These are phyloP conservation scores for Hordeum marinum DNA, from an alignment of 176 grass and related monocot species.

Conservation along the genomic window DNA sequence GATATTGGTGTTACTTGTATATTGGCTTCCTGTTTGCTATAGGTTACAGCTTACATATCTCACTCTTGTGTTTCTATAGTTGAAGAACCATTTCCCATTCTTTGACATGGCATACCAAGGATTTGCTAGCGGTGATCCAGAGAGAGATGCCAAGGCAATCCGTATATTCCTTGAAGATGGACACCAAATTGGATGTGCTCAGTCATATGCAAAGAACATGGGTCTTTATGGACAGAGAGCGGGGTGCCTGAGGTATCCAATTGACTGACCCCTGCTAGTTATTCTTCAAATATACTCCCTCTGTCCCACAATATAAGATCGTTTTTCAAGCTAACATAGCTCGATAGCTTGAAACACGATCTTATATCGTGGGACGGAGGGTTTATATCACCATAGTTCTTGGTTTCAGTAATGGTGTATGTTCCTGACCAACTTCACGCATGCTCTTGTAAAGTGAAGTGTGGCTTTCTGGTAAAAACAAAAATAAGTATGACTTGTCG, in stretches of 20 bases:
- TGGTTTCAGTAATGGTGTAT: neutral
- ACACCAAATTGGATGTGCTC: constrained; percentile 89
- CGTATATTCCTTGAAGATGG: constrained; percentile 97
- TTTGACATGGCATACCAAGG: constrained; percentile 99
- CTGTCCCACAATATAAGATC: no score
- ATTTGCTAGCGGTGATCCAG: constrained; percentile 92
- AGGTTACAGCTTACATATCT: neutral
- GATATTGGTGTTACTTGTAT: neutral
- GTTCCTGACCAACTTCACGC: neutral
- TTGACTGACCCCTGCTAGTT: neutral
- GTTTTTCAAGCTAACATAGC: no score
- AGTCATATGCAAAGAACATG: constrained; percentile 98
- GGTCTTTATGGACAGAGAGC: constrained; percentile 93
- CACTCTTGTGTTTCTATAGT: constrained; percentile 32
- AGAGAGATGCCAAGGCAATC: constrained; percentile 93
- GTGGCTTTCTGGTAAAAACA: neutral
- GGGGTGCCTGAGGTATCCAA: constrained; percentile 79
- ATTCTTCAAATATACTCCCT: neutral
- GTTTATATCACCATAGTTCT: no score
- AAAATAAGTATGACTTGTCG: no score
- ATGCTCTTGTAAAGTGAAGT: constrained; percentile 14
- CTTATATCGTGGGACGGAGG: no score
- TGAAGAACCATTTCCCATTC: constrained; percentile 95
- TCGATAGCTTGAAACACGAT: no score
- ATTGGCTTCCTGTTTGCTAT: neutral